Conservation (phyloP, 2,329 filamentous ascomycete genomes). For the Pyrenophora seminiperda region DNA sequence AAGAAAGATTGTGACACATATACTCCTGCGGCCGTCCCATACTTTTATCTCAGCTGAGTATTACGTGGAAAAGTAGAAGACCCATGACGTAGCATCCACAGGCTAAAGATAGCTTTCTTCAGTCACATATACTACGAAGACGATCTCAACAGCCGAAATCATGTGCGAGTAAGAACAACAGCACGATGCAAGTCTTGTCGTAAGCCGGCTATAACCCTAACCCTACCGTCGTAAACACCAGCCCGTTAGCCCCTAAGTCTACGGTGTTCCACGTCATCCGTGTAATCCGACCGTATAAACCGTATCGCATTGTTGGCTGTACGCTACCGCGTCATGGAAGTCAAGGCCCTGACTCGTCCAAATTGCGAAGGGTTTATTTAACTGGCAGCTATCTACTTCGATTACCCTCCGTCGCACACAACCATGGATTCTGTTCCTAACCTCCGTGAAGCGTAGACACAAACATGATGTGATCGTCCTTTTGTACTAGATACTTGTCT, state of each 20-base stretch:
- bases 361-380: neutral
- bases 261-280: too few species aligned
- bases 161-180: conserved; percentile 55
- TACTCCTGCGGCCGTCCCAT: conserved; percentile 50
- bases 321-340: too few species aligned
- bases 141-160: conserved; percentile 61
- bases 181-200: conserved; percentile 58
- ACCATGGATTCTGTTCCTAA: conserved; percentile 50
- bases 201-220: too few species aligned
- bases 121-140: conserved; percentile 56
- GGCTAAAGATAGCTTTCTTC: conserved; percentile 52
- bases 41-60: too few species aligned
- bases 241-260: too few species aligned
- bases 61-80: conserved; percentile 54
- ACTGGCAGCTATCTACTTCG: neutral
- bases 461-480: conserved; percentile 87
- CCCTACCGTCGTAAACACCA: too few species aligned
- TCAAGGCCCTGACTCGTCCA: too few species aligned
- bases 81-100: conserved; percentile 61
- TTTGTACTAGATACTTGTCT: conserved; percentile 82
- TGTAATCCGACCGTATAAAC: too few species aligned
- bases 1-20: conserved; percentile 47
- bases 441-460: conserved; percentile 96
- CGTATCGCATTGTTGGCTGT: too few species aligned
- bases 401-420: too few species aligned